Base-by-base conservation (phyloP, 2,329 filamentous ascomycete species). In the Tolypocladium ophioglossoides region DNA sequence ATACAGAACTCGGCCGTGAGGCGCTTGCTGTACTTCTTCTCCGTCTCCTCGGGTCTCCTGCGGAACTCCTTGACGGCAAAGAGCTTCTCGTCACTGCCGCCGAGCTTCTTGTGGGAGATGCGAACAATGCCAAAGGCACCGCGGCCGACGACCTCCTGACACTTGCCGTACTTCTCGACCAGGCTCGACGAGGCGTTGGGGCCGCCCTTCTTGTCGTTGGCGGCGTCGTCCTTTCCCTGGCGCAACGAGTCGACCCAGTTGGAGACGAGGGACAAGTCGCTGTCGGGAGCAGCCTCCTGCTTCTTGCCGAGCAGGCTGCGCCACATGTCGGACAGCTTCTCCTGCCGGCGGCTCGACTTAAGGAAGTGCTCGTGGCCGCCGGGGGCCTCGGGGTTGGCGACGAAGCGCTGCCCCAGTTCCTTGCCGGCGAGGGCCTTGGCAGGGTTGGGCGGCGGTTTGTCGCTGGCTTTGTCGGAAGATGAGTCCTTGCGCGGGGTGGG, bases 51-150 rank as follows among this genome's bases (percentile, higher is more conserved):
- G 1, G 92, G 91, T 50, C 91, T 83, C 59, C 92, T 87, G 56
- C 92, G 89, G 74, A 99, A 99, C 71, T 99, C 94, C 73, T 99
- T 99, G 66, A 99, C 92, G 39, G 94, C 94, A 66, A 94, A 99
- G 11, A 99, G 79, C 73, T 95, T 91, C 73, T 97, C 94, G 62
- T 81, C 84, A 63, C 81, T 85, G 64, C 85, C 88, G 16, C 90
- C 87, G 57, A 95, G 80, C 57, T 90, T 86, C 74, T 99, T 99
- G 80, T 97, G 94, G 18, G 92, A 96, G 70, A 97, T 96, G 57
- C 94, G 84, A 59, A 99, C 94, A 59, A 99, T 95, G 55, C 94
- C 94, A 70, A 99, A 99, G 44, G 94, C 94, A 57, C 94, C 94
- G 39, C 92, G 89, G 22, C 94, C 94, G 27, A 99, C 90, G 37